These are phyloP conservation scores for Skeletonema grethae DNA, from an alignment of 108 stramenopile species.

Conservation along the genomic window DNA sequence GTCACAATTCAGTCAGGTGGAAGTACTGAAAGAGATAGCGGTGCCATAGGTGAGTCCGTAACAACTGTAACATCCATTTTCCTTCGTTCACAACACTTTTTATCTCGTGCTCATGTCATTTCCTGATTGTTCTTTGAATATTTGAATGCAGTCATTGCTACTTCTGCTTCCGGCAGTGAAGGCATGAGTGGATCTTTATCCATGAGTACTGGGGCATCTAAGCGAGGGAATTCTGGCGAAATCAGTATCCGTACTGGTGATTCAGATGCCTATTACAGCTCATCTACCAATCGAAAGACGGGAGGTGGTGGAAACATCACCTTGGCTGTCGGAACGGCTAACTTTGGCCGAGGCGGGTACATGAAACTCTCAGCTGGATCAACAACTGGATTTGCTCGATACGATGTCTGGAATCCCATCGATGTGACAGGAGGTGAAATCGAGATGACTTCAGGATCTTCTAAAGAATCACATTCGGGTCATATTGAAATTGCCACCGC, in stretches of 20 bases:
- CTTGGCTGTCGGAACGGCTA: conserved; percentile 2
- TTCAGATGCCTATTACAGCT: conserved; percentile 1
- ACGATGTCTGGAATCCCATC: conserved; percentile 1
- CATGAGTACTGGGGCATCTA: conserved; percentile 21
- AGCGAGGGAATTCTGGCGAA: conserved; percentile 15
- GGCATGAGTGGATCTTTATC: conserved; percentile 14
- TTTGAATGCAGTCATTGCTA: conserved; percentile 21
- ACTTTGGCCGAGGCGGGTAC: conserved; percentile 8
- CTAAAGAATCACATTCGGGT: conserved; percentile 1
- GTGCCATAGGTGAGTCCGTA: not conserved
- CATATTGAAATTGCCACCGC: conserved; percentile 4
- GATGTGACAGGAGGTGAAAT: conserved; percentile 10
- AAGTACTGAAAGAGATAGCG: not conserved
- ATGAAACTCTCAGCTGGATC: conserved; percentile 6
- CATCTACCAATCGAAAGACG: not conserved
- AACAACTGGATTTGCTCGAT: not conserved
- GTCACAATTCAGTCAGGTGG: not conserved
- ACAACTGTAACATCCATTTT: not conserved
- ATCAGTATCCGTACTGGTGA: conserved; percentile 25
- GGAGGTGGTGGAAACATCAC: conserved; percentile 31
- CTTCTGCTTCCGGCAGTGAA: conserved; percentile 15
- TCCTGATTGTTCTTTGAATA: not conserved
- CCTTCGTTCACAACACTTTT: not conserved
- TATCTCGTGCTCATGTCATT: not conserved
- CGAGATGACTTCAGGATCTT: conserved; percentile 9